Evolutionary conservation across 2,329 filamentous ascomycete genomes (phyloP).

Genomic region (Aspergillus thermomutatus): DNA sequence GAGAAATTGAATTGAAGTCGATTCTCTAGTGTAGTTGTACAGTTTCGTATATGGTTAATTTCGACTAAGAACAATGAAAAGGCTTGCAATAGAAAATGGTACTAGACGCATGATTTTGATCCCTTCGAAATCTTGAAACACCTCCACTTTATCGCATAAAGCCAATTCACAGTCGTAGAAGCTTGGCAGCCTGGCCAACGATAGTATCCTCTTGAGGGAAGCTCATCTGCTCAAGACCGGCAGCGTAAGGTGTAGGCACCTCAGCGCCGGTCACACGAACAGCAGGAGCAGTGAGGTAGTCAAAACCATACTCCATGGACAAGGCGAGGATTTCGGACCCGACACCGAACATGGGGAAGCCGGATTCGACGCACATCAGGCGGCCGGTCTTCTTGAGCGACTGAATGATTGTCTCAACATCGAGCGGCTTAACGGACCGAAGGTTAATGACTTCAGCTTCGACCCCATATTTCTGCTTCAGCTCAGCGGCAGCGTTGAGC

Average conservation of each 20-base stretch:
- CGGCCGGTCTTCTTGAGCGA: conserved; percentile 98
- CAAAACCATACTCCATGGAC: conserved; percentile 96
- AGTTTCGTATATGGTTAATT: conserved; percentile 7
- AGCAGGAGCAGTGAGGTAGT: conserved; percentile 92
- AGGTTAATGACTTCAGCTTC: conserved; percentile 98
- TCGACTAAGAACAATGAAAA: conserved; percentile 17
- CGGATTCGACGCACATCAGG: conserved; percentile 88
- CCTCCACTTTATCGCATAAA: conserved; percentile 4
- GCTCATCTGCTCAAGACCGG: conserved; percentile 87
- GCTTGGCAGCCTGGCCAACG: conserved; percentile 81
- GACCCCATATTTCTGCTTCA: conserved; percentile 95
- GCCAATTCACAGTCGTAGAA: conserved; percentile 67
- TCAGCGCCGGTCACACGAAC: conserved; percentile 94
- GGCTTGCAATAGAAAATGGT: conserved; percentile 24
- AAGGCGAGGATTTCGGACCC: conserved; percentile 88
- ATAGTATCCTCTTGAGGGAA: conserved; percentile 92
- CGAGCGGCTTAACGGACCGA: conserved; percentile 93
- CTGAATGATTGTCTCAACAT: conserved; percentile 91
- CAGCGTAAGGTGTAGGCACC: conserved; percentile 92
- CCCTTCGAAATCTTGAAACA: conserved; percentile 21
- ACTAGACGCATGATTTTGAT: conserved; percentile 35
- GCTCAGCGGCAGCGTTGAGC: conserved; percentile 78
- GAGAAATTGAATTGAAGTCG: conserved; percentile 8
- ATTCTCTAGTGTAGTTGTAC: conserved; percentile 25
- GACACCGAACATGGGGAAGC: conserved; percentile 93